phyloP scores from a whole-genome alignment of 2,329 filamentous ascomycete genomes.

The Alternaria sp. region DNA sequence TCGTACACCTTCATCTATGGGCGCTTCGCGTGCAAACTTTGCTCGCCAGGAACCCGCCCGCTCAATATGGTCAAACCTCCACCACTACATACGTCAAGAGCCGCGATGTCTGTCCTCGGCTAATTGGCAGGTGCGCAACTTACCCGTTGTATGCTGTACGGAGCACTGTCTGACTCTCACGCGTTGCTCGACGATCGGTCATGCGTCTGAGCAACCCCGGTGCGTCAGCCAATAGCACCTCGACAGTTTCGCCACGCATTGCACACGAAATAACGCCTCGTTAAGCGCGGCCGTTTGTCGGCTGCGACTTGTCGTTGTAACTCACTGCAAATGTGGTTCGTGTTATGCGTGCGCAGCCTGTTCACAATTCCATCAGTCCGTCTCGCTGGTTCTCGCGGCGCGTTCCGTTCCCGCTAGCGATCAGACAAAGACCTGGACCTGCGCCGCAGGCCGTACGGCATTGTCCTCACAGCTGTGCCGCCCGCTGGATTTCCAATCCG shows the following conservation, averaged over 20 bases:
- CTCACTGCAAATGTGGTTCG: slow-evolving; percentile 1
- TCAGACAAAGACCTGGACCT: slow-evolving; percentile 28
- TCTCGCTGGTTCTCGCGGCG: slow-evolving; percentile 28
- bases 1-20: slow-evolving; percentile 12
- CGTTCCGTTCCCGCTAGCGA: slow-evolving; percentile 37
- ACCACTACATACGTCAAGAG: slow-evolving; percentile 12
- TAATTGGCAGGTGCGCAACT: slow-evolving; percentile 22
- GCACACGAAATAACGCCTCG: slow-evolving; percentile 11
- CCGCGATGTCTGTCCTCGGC: slow-evolving; percentile 21
- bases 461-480: slow-evolving; percentile 5
- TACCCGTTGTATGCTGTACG: slow-evolving; percentile 14
- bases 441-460: slow-evolving; percentile 16
- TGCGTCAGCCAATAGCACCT: slow-evolving; percentile 17
- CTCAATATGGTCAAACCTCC: slow-evolving; percentile 1
- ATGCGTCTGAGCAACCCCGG: slow-evolving; percentile 40
- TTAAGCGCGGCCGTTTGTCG: slow-evolving; percentile 25
- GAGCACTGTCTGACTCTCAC: slow-evolving; percentile 7
- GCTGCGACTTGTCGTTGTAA: slow-evolving; percentile 2
- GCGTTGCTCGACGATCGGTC: slow-evolving; percentile 20
- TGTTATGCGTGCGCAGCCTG: background rate
- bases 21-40: slow-evolving; percentile 14
- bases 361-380: slow-evolving; percentile 19
- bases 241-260: slow-evolving; percentile 16
- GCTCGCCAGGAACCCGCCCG: slow-evolving; percentile 16
- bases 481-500: slow-evolving; percentile 6